Percentiles rank a stretch among this genome's conserved stretches.
Conservation (phyloP, 129 eudicot genomes). For the Cynara cardunculus region DNA sequence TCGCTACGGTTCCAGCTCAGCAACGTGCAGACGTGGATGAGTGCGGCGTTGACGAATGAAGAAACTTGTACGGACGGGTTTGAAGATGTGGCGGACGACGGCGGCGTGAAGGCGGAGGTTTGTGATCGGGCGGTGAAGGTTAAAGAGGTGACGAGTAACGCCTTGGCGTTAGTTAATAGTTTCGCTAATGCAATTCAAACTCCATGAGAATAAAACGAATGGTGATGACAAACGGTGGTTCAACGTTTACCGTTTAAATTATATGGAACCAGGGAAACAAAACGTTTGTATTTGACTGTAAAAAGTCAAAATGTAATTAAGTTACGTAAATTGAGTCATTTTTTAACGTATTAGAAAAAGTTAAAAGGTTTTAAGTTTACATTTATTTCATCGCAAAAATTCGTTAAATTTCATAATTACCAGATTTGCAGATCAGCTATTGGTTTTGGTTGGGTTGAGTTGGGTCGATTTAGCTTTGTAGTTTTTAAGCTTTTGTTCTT, state of each 20-base stretch:
- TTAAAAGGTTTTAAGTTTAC: not conserved
- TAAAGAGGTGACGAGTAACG: slow-evolving; percentile 73
- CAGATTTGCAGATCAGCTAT: too few relatives aligned
- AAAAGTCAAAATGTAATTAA: not conserved
- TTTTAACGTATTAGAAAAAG: not conserved
- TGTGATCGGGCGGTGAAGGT: slow-evolving; percentile 42
- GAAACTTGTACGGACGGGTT: slow-evolving; percentile 94
- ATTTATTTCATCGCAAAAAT: too few relatives aligned
- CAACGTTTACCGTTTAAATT: not conserved
- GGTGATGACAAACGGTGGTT: slow-evolving; percentile 12
- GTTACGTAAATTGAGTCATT: not conserved
- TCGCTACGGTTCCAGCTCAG: slow-evolving; percentile 71
- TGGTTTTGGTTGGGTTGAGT: too few relatives aligned
- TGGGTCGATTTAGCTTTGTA: too few relatives aligned
- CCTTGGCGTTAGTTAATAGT: slow-evolving; percentile 73
- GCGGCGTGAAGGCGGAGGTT: slow-evolving; percentile 50
- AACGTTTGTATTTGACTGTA: slow-evolving; percentile 3
- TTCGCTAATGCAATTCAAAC: slow-evolving; percentile 33
- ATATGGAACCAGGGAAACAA: not conserved
- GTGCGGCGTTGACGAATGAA: slow-evolving; percentile 85
- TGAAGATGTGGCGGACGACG: slow-evolving; percentile 39
- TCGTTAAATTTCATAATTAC: too few relatives aligned
- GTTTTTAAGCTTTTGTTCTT: too few relatives aligned
- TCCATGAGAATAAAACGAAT: not conserved
- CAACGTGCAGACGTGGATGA: slow-evolving; percentile 97